These are phyloP conservation scores for Aegilops longissima DNA, from an alignment of 176 grass and related monocot genomes.

Conservation along the genomic window DNA sequence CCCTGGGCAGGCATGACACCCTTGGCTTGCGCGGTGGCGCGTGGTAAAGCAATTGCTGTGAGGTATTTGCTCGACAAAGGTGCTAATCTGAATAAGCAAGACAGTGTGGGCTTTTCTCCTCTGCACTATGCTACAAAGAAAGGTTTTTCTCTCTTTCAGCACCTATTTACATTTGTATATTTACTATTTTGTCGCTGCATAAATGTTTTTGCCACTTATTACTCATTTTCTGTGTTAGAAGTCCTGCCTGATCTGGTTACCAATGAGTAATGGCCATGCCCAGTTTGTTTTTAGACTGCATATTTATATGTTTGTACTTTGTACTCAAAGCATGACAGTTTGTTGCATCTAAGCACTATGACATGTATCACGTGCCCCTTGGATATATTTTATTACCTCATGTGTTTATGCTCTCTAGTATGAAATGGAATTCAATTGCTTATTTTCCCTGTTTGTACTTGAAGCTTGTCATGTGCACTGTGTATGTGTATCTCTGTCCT, in stretches of 20 bases:
- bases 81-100: conserved; percentile 33
- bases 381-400: background rate
- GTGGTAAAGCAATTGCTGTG: conserved; percentile 28
- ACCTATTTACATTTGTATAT: background rate
- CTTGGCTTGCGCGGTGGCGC: conserved; percentile 25
- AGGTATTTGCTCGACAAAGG: conserved; percentile 44
- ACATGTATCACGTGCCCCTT: background rate
- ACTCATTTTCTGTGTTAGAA: background rate
- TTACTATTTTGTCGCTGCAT: background rate
- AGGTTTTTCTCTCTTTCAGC: conserved; percentile 21
- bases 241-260: background rate
- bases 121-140: conserved; percentile 39
- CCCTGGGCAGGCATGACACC: conserved; percentile 37
- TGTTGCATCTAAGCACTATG: background rate
- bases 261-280: background rate
- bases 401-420: background rate
- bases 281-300: background rate
- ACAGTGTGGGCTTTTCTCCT: conserved; percentile 29
- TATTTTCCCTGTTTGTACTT: background rate
- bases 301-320: background rate
- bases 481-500: background rate
- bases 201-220: background rate
- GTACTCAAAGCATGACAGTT: background rate
- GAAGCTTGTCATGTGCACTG: background rate
- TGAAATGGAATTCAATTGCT: background rate